phyloP scores from a whole-genome alignment of 306 rosid genomes.

The Parietaria judaica region DNA sequence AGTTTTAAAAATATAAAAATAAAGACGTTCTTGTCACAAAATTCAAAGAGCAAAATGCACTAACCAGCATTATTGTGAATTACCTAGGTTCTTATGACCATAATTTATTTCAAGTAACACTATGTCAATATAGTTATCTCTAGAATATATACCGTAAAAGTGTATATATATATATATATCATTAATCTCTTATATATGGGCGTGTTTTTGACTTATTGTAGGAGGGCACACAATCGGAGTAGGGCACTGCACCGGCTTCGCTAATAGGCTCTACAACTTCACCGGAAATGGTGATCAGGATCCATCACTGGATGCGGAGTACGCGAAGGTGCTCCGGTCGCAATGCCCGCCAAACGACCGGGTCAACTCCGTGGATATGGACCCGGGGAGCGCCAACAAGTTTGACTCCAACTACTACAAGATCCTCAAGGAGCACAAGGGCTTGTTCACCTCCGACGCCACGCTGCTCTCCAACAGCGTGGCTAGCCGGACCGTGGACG shows the following conservation, averaged over 20 bases:
- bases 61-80: too few relatives aligned
- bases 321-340: conserved; percentile 14
- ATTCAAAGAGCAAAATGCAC: too few relatives aligned
- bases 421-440: conserved; percentile 35
- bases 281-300: conserved; percentile 58
- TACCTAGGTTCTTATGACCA: too few relatives aligned
- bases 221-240: conserved; percentile 56
- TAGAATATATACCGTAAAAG: too few relatives aligned
- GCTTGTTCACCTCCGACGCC: conserved; percentile 55
- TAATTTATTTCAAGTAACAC: too few relatives aligned
- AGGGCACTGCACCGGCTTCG: conserved; percentile 36
- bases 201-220: not conserved
- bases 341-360: conserved; percentile 12
- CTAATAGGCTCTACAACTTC: conserved; percentile 47
- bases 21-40: too few relatives aligned
- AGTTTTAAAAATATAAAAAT: too few relatives aligned
- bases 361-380: conserved; percentile 36
- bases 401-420: conserved; percentile 35
- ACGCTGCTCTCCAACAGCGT: conserved; percentile 32
- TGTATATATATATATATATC: too few relatives aligned
- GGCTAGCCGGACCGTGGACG: conserved; percentile 13
- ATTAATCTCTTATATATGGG: too few relatives aligned
- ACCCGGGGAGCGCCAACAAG: conserved; percentile 25
- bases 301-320: conserved; percentile 37
- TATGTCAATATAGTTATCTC: too few relatives aligned